Evolutionary conservation across 2,329 filamentous ascomycete species (phyloP).

Genomic region (Iodosphaeria phyllophila): DNA sequence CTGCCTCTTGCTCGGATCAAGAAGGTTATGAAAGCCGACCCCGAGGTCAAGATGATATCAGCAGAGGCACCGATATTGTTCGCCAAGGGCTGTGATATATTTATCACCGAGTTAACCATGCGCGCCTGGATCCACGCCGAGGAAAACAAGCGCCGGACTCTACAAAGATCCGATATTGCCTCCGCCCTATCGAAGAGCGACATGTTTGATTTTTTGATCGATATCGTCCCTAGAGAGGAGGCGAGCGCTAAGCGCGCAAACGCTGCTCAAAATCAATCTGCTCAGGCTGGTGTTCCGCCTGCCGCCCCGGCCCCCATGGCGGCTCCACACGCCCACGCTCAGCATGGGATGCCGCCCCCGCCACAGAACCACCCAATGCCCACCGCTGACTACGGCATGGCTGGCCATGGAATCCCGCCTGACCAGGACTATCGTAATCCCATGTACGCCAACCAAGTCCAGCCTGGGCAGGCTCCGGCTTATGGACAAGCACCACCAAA

Average conservation of each 20-base stretch:
- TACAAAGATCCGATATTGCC: slow-evolving; percentile 92
- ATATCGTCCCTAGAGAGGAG: slow-evolving; percentile 94
- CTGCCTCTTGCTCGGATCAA: slow-evolving; percentile 95
- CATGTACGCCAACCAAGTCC: slow-evolving; percentile 71
- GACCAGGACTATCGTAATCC: slow-evolving; percentile 63
- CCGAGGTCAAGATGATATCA: slow-evolving; percentile 99
- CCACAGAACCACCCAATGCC: slow-evolving; percentile 43
- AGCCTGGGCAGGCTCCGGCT: slow-evolving; percentile 47
- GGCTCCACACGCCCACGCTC: slow-evolving; percentile 30
- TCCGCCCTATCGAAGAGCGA: slow-evolving; percentile 91
- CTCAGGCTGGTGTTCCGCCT: slow-evolving; percentile 14
- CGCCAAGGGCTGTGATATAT: slow-evolving; percentile 96
- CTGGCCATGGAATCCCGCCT: slow-evolving; percentile 41
- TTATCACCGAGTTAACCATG: slow-evolving; percentile 98
- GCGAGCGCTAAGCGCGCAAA: slow-evolving; percentile 62
- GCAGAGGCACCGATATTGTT: slow-evolving; percentile 96
- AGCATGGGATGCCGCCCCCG: slow-evolving; percentile 30
- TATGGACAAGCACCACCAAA: slow-evolving; percentile 63
- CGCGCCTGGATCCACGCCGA: slow-evolving; percentile 98
- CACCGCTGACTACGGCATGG: slow-evolving; percentile 40
- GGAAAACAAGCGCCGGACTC: slow-evolving; percentile 90
- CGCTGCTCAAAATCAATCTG: slow-evolving; percentile 27
- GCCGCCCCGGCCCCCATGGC: slow-evolving; percentile 29
- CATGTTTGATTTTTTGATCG: slow-evolving; percentile 99
- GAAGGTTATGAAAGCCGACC: slow-evolving; percentile 99